Base-by-base conservation (phyloP, 2,329 filamentous ascomycete species). In the Colletotrichum acutatum region DNA sequence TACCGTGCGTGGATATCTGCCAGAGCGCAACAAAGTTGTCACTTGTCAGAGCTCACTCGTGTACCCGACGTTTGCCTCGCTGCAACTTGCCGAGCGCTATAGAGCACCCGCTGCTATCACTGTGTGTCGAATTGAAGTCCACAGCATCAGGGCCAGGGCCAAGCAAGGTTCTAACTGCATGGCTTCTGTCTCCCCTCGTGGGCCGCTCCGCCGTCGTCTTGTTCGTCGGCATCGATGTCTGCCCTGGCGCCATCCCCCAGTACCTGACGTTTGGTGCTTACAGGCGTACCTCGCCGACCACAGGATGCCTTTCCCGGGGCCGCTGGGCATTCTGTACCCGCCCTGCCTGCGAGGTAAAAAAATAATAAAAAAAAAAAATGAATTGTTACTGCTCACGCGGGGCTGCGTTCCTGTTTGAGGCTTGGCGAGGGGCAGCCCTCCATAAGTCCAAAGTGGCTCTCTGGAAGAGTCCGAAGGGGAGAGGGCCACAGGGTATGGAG, bases 331-430 rank as follows among this genome's bases (percentile, higher is more conserved):
- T 49, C 42, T 49, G 42, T 49, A 7, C 19, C 19, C 37, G 37
- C 37, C 37, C 37, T 42, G 37, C 16, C 42, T 46, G 54, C 46
- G 49, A 42, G 28, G 28, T 62, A 16, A 3, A 16, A n/a, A n/a
- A n/a, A n/a, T n/a, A n/a, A n/a, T 62, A 16, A 3, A 16, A n/a
- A n/a, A n/a, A n/a, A n/a, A n/a, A 30, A 34, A 1, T 34, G 32
- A 34, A 34, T 34, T n/a, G 22, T 60, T 62, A 46, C 59, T 52
- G 60, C 30, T 28, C 19, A 30, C 6, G 59, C 42, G 6, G 37
- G 58, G 60, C 14, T n/a, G 42, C 57, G 24, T 72, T 58, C 58
- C 11, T 37, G 49, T 22, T 32, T 32, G 49, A 68, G 46, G 68
- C 61, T 71, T 56, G 58, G 56, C 22, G 30, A 32, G 46, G 24